A percentile compares a stretch with the other conserved stretches of the same genome.
These are phyloP conservation scores for Pseudevernia furfuracea DNA, from an alignment of 495 filamentous ascomycete species.

Conservation along the genomic window DNA sequence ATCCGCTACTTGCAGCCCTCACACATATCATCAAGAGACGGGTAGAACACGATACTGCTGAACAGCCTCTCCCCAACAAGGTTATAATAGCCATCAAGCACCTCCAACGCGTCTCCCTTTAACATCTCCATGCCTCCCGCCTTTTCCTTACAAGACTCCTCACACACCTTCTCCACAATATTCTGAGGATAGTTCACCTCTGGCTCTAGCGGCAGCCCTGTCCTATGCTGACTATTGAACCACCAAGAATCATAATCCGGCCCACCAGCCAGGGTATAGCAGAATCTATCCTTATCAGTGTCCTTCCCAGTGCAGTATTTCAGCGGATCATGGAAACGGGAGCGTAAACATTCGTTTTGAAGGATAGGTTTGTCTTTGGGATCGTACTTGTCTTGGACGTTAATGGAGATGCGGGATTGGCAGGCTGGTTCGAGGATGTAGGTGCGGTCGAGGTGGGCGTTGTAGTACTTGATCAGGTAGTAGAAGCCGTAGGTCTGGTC, in stretches of 20 bases:
- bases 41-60: not conserved
- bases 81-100: not conserved
- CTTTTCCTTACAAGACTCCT: not conserved
- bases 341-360: not conserved
- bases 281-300: not conserved
- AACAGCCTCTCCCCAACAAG: not conserved
- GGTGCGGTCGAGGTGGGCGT: not conserved
- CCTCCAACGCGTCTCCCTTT: not conserved
- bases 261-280: not conserved
- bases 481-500: constrained; percentile 9
- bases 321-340: not conserved
- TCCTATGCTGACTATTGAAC: not conserved
- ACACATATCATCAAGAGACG: not conserved
- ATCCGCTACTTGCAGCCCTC: not conserved
- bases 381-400: not conserved
- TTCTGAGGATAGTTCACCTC: not conserved
- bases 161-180: not conserved
- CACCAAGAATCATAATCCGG: not conserved
- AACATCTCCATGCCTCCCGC: constrained; percentile 2
- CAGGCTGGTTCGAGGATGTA: constrained; percentile 5
- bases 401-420: not conserved
- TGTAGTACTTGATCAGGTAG: constrained; percentile 1
- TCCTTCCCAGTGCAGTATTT: not conserved
- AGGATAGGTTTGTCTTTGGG: not conserved
- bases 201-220: not conserved